Evolutionary conservation across 352 stramenopile species (phyloP), one percentile per base, ranked within the genome.

Genomic region (Globisporangium cederbergense): DNA sequence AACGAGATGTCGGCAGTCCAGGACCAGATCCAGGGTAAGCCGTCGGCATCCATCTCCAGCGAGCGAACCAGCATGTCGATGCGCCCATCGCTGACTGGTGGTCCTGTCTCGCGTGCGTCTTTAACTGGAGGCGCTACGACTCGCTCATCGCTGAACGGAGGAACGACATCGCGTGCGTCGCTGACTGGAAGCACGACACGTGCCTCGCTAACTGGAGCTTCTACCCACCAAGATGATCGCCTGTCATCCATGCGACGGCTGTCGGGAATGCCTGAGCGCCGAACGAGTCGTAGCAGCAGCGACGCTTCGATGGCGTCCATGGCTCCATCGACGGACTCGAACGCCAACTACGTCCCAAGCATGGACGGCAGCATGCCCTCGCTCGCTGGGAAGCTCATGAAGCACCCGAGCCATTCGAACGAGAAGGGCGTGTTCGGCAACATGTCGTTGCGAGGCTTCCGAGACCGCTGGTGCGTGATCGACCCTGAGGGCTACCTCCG

Each of bases 371-470:
- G 59, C 25, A 63, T 89, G 64, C 84, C 82, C 22, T 65, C 57
- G 3, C 77, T 83, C 57, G 77, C 70, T 43, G 86, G 86, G 2
- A 66, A 80, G 43, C 65, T 94, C 47, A 83, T 86, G 60, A 94
- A 94, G 57, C 82, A 92, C 56, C 78, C 86, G 4, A 90, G 78
- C 40, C 78, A 91, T 56, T 91, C 80, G 42, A 92, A 94, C 47
- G 86, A 94, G 64, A 88, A 81, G 62, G 74, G 86, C 0, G 52
- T 90, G 43, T 90, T 94, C 32, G 81, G 80, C 18, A 91, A 91
- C 61, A 91, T 94, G 78, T 89, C 79, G 25, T 54, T 94, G 11
- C 79, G 83, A 28, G 86, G 86, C 9, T 78, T 90, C 58, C 81
- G 83, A 0, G 83, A 92, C 10, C 79, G 86, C 22, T 94, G 81